Base-by-base conservation (phyloP, 2,329 filamentous ascomycete genomes). In the Cladosporium sp. region DNA sequence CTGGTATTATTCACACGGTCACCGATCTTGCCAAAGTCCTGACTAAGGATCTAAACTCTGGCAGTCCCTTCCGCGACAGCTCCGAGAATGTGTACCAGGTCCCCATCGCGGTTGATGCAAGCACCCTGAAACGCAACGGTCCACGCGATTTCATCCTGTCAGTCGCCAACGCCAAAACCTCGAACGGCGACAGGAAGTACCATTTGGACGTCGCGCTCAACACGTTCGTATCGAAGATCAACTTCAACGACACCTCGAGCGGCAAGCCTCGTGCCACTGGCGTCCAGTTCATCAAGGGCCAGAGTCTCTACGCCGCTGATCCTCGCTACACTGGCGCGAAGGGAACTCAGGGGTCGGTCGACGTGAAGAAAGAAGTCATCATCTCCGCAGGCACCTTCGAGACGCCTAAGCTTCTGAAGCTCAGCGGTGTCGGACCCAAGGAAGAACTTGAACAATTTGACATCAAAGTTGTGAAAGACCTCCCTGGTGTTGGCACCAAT, bases 171-270 rank as follows among this genome's bases (percentile, higher is more conserved):
- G 68, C 73, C 2, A 40, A 65, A 21, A 66, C 69, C 50, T 67
- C 72, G 60, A 66, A 70, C 14, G 65, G 57, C 56, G 29, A 16
- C 11, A 37, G 44, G 23, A 50, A 65, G 10, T 80, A 79, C 52
- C 82, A 83, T 70, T 81, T 89, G 0, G 85, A 86, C 62, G 50
- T 89, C 60, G 79, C 81, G 49, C 80, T 83, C 2, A 89, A 89
- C 77, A 86, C 83, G 33, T 78, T 91, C 55, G 90, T 86, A 67
- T 88, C 89, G 58, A 89, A 88, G 74, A 78, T 92, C 75, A 80
- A 81, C 49, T 90, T 89, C 69, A 88, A 90, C 46, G 85, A 90
- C 44, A 85, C 88, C 2, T 87, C 83, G 18, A 37, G 49, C 18
- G 83, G 84, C 62, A 76, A 80, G 2, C 81, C 86, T 2, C 88